Evolutionary conservation across 2,329 filamentous ascomycete species (phyloP).

Genomic region (Teratosphaeriaceae sp.): DNA sequence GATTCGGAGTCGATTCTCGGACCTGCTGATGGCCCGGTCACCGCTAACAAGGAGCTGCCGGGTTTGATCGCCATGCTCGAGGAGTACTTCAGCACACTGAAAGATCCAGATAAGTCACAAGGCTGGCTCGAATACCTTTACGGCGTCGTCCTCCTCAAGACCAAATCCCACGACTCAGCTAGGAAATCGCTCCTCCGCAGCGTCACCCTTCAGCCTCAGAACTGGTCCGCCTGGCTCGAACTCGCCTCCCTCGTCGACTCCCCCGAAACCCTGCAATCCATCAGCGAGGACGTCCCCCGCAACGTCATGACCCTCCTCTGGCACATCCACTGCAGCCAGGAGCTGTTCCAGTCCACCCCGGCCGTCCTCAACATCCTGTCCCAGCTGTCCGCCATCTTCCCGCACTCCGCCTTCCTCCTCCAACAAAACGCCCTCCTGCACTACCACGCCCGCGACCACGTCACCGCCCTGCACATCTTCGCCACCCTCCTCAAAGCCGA

Average conservation of each 20-base stretch:
- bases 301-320: conserved; percentile 95
- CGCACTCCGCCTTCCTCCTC: conserved; percentile 78
- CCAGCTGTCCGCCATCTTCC: conserved; percentile 78
- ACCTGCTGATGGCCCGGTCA: conserved; percentile 78
- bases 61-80: conserved; percentile 69
- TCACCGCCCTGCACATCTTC: conserved; percentile 42
- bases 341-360: conserved; percentile 80
- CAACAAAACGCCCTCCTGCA: conserved; percentile 82
- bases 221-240: conserved; percentile 97
- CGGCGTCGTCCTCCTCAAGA: conserved; percentile 80
- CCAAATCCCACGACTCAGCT: conserved; percentile 81
- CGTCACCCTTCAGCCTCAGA: conserved; percentile 84
- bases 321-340: conserved; percentile 81
- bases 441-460: conserved; percentile 80
- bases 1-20: conserved; percentile 97
- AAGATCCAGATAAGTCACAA: conserved; percentile 42
- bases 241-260: conserved; percentile 73
- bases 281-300: conserved; percentile 60
- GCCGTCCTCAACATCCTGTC: conserved; percentile 67
- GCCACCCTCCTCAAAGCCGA: conserved; percentile 57
- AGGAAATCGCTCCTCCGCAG: conserved; percentile 82
- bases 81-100: conserved; percentile 63
- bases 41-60: conserved; percentile 77
- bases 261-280: conserved; percentile 65
- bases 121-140: conserved; percentile 96